Percentiles rank a stretch among this genome's conserved stretches.
Evolutionary conservation across 805 yeast species (phyloP).

Genomic region (Lachancea nothofagi): DNA sequence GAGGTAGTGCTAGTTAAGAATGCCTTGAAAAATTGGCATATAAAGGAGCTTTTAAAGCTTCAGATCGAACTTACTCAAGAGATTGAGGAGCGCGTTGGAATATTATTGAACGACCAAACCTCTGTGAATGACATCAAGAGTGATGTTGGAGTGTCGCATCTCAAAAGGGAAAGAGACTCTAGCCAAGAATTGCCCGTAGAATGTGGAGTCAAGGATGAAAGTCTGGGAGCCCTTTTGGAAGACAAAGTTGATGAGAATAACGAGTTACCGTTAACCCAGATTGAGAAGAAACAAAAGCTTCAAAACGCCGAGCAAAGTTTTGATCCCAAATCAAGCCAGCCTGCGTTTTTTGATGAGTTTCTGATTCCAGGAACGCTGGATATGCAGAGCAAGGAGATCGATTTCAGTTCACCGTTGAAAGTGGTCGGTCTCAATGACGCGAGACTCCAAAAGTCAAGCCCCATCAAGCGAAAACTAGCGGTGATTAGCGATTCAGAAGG

Average conservation of each 20-base stretch:
- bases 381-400: constrained; percentile 9
- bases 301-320: background rate
- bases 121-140: background rate
- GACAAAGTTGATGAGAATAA: background rate
- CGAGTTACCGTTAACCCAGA: background rate
- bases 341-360: constrained; percentile 1
- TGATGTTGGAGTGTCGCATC: background rate
- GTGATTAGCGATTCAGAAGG: constrained; percentile 12
- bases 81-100: constrained; percentile 12
- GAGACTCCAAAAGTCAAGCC: constrained; percentile 1
- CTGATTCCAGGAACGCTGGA: constrained; percentile 9
- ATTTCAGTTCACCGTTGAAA: constrained; percentile 13
- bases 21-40: constrained; percentile 14
- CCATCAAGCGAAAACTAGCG: constrained; percentile 3
- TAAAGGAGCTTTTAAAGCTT: constrained; percentile 20
- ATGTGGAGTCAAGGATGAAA: background rate
- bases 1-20: constrained; percentile 11
- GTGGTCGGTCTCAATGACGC: background rate
- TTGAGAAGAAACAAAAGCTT: background rate
- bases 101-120: constrained; percentile 3
- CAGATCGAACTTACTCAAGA: constrained; percentile 21
- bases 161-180: background rate
- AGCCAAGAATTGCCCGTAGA: background rate
- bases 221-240: too few species aligned
- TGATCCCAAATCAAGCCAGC: constrained; percentile 2